These are phyloP conservation scores for Echeveria elegans DNA, from an alignment of 164 flowering plant species.

Conservation along the genomic window DNA sequence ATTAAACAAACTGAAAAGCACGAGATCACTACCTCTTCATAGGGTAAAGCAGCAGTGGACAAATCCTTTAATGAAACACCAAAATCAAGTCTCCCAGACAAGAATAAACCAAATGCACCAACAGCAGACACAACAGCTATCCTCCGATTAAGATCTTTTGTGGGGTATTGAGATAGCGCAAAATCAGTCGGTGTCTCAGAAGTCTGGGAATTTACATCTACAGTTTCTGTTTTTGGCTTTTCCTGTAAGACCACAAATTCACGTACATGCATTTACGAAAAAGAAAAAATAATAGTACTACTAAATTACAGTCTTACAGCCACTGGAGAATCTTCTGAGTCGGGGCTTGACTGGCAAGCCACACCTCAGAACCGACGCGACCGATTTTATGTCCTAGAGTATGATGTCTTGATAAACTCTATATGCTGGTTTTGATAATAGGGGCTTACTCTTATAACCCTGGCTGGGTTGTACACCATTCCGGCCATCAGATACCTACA, in stretches of 20 bases:
- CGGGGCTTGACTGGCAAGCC: not conserved
- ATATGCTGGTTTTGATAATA: not conserved
- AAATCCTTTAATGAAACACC: constrained; percentile 6
- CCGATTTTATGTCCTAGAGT: not conserved
- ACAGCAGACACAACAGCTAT: constrained; percentile 1
- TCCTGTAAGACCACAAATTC: not conserved
- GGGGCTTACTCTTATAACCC: not conserved
- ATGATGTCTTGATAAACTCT: not conserved
- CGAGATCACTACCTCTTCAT: not conserved
- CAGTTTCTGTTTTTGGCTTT: not conserved
- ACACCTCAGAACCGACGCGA: not conserved
- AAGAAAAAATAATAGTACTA: not conserved
- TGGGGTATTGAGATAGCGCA: constrained; percentile 4
- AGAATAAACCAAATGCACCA: constrained; percentile 6
- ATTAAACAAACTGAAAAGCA: not conserved
- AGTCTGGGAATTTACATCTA: not conserved
- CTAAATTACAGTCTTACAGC: not conserved
- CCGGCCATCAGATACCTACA: not conserved
- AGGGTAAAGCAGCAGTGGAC: constrained; percentile 2
- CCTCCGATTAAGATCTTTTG: constrained; percentile 1
- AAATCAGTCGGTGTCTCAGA: not conserved
- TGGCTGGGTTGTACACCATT: not conserved
- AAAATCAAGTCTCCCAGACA: constrained; percentile 3
- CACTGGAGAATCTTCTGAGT: not conserved
- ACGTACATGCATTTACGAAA: not conserved